phyloP scores from a whole-genome alignment of 2,329 filamentous ascomycete genomes.

The Calonectria henricotiae region DNA sequence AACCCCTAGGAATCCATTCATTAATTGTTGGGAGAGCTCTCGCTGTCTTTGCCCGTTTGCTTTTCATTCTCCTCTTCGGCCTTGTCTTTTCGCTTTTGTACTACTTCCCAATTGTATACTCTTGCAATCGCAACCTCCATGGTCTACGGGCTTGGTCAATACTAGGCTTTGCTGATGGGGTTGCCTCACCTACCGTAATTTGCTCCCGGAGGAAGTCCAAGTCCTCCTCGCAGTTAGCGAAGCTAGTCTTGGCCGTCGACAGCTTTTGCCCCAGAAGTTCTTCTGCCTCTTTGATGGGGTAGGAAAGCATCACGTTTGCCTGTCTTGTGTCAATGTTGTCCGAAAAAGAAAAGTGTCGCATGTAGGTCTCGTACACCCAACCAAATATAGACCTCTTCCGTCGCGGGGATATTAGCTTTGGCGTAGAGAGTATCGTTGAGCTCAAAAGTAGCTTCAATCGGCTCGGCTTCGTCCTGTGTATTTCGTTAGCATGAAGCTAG shows the following conservation, averaged over 20 bases:
- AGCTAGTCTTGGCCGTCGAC: slow-evolving; percentile 82
- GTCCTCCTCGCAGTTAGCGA: slow-evolving; percentile 95
- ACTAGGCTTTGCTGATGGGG: slow-evolving; percentile 14
- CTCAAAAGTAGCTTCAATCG: slow-evolving; percentile 94
- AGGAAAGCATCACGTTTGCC: slow-evolving; percentile 98
- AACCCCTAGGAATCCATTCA: slow-evolving; percentile 28
- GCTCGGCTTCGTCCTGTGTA: slow-evolving; percentile 70
- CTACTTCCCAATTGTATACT: slow-evolving; percentile 99
- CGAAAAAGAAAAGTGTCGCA: not conserved
- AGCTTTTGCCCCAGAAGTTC: slow-evolving; percentile 84
- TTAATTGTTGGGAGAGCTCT: slow-evolving; percentile 54
- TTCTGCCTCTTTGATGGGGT: slow-evolving; percentile 91
- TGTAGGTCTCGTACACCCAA: slow-evolving; percentile 76
- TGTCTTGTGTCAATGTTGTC: slow-evolving; percentile 57
- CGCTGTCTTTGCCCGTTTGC: slow-evolving; percentile 60
- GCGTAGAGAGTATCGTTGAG: slow-evolving; percentile 96
- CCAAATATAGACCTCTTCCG: slow-evolving; percentile 96
- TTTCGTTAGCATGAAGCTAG: slow-evolving; percentile 43
- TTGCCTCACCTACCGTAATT: slow-evolving; percentile 81
- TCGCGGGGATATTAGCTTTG: slow-evolving; percentile 85
- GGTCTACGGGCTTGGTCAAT: slow-evolving; percentile 71
- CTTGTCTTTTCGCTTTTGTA: slow-evolving; percentile 94
- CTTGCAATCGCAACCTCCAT: slow-evolving; percentile 96
- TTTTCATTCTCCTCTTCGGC: slow-evolving; percentile 71
- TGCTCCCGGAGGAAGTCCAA: slow-evolving; percentile 96